These are phyloP conservation scores for Nakaseomyces glabratus DNA, from an alignment of 1,139 yeast species.

Conservation along the genomic window DNA sequence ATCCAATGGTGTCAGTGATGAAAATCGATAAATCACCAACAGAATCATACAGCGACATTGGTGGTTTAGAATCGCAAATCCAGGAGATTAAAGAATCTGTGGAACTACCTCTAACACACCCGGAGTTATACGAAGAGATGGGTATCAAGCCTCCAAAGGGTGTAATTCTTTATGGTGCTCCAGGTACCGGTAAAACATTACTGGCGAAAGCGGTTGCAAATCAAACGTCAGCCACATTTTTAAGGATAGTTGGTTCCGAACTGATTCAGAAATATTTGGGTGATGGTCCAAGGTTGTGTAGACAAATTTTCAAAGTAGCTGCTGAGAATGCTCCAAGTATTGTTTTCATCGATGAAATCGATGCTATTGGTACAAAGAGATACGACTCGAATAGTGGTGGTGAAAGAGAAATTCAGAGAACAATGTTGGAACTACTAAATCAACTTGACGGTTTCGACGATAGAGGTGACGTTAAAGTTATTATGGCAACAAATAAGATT, in stretches of 20 bases:
- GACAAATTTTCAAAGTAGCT: constrained; percentile 94
- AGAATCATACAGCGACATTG: constrained; percentile 93
- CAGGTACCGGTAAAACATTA: constrained; percentile 97
- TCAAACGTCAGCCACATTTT: constrained; percentile 92
- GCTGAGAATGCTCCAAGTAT: constrained; percentile 97
- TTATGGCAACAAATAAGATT: constrained; percentile 97
- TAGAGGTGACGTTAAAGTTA: constrained; percentile 95
- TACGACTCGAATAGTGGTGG: constrained; percentile 96
- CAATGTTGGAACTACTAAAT: constrained; percentile 93
- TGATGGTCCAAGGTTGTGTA: constrained; percentile 91
- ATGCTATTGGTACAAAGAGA: constrained; percentile 96
- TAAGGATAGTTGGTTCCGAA: constrained; percentile 95
- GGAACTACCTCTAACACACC: constrained; percentile 94
- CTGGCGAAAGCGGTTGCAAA: constrained; percentile 98
- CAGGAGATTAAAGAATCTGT: constrained; percentile 98
- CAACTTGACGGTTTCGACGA: constrained; percentile 98
- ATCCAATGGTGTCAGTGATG: constrained; percentile 97
- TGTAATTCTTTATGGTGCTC: constrained; percentile 95
- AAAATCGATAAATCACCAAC: constrained; percentile 96
- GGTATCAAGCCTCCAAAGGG: constrained; percentile 99
- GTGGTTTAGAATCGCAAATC: constrained; percentile 92
- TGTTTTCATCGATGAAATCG: constrained; percentile 97
- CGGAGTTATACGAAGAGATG: constrained; percentile 97
- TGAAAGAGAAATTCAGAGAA: constrained; percentile 95
- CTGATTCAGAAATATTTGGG: constrained; percentile 94